Evolutionary conservation across 176 grass and related monocot species (phyloP).

Genomic region (Poa pratensis): DNA sequence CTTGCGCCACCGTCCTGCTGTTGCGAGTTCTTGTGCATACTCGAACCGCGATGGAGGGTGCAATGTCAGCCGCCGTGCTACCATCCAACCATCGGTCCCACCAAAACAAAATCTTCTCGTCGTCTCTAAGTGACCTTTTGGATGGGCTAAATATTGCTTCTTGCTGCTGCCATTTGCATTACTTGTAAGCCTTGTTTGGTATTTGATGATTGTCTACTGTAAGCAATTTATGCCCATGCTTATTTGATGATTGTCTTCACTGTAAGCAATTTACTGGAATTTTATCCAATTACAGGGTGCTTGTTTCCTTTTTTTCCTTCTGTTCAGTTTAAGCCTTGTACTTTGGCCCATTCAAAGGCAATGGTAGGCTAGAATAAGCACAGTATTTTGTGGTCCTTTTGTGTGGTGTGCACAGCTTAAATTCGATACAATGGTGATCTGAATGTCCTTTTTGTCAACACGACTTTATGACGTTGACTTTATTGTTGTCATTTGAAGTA

Average conservation of each 20-base stretch:
- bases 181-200: slow-evolving; percentile 21
- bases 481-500: slow-evolving; percentile 16
- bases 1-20: too few relatives aligned
- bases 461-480: slow-evolving; percentile 8
- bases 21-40: too few relatives aligned
- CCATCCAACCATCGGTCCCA: too few relatives aligned
- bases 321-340: background rate
- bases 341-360: slow-evolving; percentile 30
- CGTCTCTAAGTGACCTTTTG: background rate
- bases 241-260: background rate
- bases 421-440: slow-evolving; percentile 7
- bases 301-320: background rate
- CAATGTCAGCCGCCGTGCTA: too few relatives aligned
- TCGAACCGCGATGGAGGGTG: too few relatives aligned
- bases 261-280: background rate
- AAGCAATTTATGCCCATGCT: background rate
- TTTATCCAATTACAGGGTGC: background rate
- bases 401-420: slow-evolving; percentile 13
- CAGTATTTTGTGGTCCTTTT: slow-evolving; percentile 2
- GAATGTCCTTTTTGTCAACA: slow-evolving; percentile 13
- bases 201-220: slow-evolving; percentile 14
- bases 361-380: background rate
- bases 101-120: too few relatives aligned
- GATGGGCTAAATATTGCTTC: slow-evolving; percentile 13
- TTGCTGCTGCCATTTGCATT: slow-evolving; percentile 23